Percentiles rank a stretch among this genome's conserved stretches.
phyloP scores from a whole-genome alignment of 2,329 filamentous ascomycete species.

The Colletotrichum sp. region DNA sequence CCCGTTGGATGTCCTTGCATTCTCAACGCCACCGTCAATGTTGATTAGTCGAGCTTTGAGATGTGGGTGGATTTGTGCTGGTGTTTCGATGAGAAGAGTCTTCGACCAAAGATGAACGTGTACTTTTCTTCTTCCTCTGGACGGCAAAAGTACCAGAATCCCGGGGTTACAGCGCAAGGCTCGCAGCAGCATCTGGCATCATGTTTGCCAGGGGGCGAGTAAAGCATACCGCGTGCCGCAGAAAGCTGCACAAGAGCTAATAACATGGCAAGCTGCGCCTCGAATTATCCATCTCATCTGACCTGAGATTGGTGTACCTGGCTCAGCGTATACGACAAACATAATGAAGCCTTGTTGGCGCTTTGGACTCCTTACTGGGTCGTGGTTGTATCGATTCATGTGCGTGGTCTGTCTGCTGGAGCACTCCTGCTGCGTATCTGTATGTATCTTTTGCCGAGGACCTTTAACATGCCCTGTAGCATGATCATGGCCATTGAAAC shows the following conservation, averaged over 20 bases:
- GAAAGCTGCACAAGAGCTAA: neutral
- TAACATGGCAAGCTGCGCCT: neutral
- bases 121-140: neutral
- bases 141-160: neutral
- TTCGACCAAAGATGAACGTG: neutral
- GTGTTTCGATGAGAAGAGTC: neutral
- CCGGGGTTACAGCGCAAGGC: neutral
- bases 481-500: neutral
- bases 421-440: neutral
- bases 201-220: neutral
- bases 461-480: neutral
- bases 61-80: neutral
- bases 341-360: neutral
- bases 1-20: neutral
- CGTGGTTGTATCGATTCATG: neutral
- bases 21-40: neutral
- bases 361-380: neutral
- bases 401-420: neutral
- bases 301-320: slow-evolving; percentile 11
- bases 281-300: neutral
- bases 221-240: neutral
- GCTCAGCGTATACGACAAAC: neutral
- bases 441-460: neutral
- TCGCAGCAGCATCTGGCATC: neutral
- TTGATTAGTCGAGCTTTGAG: neutral